Percentiles rank a stretch among this genome's conserved stretches.
Evolutionary conservation across 768 basidiomycete species (phyloP).

Genomic region (Podaxis sp.): DNA sequence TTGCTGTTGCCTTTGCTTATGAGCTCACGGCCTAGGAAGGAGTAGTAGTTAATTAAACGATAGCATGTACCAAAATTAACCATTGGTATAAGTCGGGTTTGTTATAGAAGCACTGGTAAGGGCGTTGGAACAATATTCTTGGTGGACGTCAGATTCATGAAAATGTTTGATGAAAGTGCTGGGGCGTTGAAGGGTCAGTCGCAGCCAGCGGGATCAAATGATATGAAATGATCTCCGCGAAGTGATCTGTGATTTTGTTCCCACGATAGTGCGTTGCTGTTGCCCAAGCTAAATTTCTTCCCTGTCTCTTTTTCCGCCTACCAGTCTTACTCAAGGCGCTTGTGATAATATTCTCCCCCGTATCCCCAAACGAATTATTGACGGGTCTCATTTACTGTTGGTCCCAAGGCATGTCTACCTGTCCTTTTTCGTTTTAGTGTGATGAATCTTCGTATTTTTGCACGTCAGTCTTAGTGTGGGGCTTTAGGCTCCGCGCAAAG

Average conservation of each 20-base stretch:
- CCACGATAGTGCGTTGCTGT: background rate
- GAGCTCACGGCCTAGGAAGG: slow-evolving; percentile 39
- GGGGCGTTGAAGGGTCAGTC: background rate
- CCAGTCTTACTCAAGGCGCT: background rate
- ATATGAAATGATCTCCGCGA: too few relatives aligned
- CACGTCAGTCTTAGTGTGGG: slow-evolving; percentile 57
- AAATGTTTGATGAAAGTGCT: too few relatives aligned
- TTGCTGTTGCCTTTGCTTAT: slow-evolving; percentile 56
- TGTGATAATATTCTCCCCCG: too few relatives aligned
- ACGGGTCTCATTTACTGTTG: background rate
- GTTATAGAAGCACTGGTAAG: background rate
- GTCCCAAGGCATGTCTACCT: slow-evolving; percentile 1
- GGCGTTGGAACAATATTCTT: too few relatives aligned
- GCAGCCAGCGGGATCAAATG: background rate
- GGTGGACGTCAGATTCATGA: too few relatives aligned
- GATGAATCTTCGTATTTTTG: slow-evolving; percentile 52
- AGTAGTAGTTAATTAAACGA: background rate
- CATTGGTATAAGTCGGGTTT: background rate
- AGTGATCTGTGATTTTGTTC: background rate
- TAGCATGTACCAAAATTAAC: background rate
- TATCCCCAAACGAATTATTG: background rate
- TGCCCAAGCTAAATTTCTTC: background rate
- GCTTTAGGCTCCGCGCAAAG: slow-evolving; percentile 27
- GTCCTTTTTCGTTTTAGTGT: slow-evolving; percentile 14
- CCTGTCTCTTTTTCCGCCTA: background rate